These are phyloP conservation scores for Pichia sp. DNA, from an alignment of 1,139 yeast genomes.

Conservation along the genomic window DNA sequence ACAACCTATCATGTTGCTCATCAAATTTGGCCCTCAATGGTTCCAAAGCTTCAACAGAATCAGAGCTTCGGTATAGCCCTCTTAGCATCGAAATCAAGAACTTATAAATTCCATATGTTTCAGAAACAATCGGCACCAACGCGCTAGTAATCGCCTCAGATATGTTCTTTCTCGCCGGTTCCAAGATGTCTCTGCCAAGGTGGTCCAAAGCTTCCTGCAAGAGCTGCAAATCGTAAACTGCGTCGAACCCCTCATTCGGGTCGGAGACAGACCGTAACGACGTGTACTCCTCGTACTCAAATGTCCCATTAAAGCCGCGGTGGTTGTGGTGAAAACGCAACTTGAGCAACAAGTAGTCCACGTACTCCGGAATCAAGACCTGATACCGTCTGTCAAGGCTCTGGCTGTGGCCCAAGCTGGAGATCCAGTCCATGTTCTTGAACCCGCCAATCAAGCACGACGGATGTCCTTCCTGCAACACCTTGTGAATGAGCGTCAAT, in stretches of 20 bases:
- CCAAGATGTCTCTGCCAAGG: constrained; percentile 71
- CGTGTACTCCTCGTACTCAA: constrained; percentile 92
- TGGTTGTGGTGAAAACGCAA: constrained; percentile 80
- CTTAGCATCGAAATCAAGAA: constrained; percentile 87
- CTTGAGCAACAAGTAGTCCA: constrained; percentile 63
- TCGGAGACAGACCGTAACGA: constrained; percentile 84
- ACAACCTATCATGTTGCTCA: constrained; percentile 71
- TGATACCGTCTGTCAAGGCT: constrained; percentile 48
- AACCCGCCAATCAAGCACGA: constrained; percentile 78
- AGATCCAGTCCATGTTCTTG: constrained; percentile 63
- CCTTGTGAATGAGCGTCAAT: constrained; percentile 83
- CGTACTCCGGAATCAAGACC: constrained; percentile 73
- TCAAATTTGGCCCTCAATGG: constrained; percentile 70
- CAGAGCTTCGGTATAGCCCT: constrained; percentile 65
- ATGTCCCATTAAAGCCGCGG: constrained; percentile 89
- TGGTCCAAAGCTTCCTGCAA: constrained; percentile 82
- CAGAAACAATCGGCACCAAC: constrained; percentile 87
- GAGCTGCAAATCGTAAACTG: constrained; percentile 79
- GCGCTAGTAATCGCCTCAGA: constrained; percentile 85
- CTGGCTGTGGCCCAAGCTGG: constrained; percentile 43
- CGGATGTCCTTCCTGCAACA: constrained; percentile 95
- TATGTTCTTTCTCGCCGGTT: constrained; percentile 40
- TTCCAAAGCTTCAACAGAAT: constrained; percentile 70
- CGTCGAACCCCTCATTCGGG: constrained; percentile 94
- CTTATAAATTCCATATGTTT: constrained; percentile 88